These are phyloP conservation scores for Neofusicoccum cordaticola DNA, from an alignment of 2,329 filamentous ascomycete genomes.

Conservation along the genomic window DNA sequence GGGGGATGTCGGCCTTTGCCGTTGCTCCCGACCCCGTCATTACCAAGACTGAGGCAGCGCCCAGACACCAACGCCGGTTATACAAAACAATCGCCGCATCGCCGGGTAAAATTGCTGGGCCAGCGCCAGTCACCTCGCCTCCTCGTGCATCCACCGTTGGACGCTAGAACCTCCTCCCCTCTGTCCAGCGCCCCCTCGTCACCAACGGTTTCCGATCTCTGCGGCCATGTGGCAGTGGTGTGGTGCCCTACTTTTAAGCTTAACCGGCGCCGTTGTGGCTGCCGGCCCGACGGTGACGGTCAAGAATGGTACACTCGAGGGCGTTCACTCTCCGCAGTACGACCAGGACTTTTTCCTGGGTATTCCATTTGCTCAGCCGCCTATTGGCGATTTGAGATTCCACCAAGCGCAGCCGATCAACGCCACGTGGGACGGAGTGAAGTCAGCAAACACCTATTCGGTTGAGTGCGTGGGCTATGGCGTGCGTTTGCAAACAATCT, in stretches of 20 bases:
- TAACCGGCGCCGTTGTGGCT: background rate
- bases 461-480: no score
- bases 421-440: no score
- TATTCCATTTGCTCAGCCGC: constrained; percentile 57
- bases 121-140: background rate
- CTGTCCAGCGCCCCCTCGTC: background rate
- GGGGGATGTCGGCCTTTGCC: no score
- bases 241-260: background rate
- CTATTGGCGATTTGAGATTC: constrained; percentile 54
- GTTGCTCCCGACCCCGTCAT: background rate
- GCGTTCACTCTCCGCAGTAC: constrained; percentile 38
- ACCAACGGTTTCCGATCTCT: background rate
- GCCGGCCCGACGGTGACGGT: constrained; percentile 32
- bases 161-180: background rate
- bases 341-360: constrained; percentile 45
- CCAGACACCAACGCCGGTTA: background rate
- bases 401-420: constrained; percentile 19
- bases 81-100: background rate
- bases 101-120: background rate
- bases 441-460: no score
- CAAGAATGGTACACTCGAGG: constrained; percentile 44
- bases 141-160: background rate
- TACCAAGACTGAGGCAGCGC: background rate
- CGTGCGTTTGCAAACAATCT: no score
- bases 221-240: background rate